phyloP scores from a whole-genome alignment of 1,139 yeast genomes.

The Nematodospora anomalae region DNA sequence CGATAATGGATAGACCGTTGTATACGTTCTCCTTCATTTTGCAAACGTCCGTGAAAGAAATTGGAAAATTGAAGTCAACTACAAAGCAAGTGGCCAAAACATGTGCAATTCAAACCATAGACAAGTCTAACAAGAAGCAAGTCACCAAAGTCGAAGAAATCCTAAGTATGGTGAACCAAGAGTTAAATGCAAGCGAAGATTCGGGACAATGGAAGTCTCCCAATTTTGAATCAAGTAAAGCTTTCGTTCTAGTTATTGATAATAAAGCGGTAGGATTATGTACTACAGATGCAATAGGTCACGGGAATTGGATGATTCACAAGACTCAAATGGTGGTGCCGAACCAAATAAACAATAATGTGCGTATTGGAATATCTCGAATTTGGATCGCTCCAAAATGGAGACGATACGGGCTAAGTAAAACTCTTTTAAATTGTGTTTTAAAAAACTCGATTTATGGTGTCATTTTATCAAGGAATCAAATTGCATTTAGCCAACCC shows the following conservation, averaged over 20 bases:
- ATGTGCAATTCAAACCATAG: conserved; percentile 17
- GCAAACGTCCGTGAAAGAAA: background rate
- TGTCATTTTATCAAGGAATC: conserved; percentile 32
- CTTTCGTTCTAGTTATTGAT: conserved; percentile 44
- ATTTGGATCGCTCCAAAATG: conserved; percentile 60
- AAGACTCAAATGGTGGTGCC: conserved; percentile 37
- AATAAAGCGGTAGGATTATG: conserved; percentile 54
- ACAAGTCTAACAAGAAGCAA: conserved; percentile 20
- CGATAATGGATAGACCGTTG: conserved; percentile 26
- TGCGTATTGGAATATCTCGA: conserved; percentile 58
- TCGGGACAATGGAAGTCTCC: conserved; percentile 45
- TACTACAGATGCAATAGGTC: conserved; percentile 41
- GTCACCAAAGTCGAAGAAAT: conserved; percentile 26
- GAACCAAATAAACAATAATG: conserved; percentile 25
- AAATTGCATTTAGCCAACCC: conserved; percentile 73
- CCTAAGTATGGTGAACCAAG: conserved; percentile 55
- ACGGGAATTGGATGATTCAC: conserved; percentile 51
- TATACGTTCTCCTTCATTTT: conserved; percentile 24
- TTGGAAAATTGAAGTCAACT: conserved; percentile 6
- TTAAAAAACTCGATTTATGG: conserved; percentile 53
- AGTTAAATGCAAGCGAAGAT: conserved; percentile 58
- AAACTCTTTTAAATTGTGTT: conserved; percentile 41
- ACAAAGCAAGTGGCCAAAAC: conserved; percentile 12
- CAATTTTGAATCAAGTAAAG: conserved; percentile 31
- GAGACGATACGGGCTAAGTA: conserved; percentile 54